phyloP scores from a whole-genome alignment of 1,284 basidiomycete species.

The Pholiota adiposa region DNA sequence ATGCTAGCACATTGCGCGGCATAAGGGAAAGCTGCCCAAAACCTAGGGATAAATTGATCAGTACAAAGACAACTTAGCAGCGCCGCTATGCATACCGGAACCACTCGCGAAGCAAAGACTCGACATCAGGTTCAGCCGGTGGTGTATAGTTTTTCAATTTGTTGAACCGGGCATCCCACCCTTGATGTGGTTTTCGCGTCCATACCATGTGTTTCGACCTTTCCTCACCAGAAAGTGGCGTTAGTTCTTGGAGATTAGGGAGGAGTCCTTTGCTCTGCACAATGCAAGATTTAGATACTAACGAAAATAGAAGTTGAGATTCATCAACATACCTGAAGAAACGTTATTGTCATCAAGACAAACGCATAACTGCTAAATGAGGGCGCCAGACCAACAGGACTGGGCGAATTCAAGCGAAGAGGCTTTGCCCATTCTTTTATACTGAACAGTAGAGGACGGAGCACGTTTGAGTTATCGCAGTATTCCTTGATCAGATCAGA shows the following conservation, averaged over 20 bases:
- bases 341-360: conserved; percentile 59
- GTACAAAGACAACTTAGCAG: neutral
- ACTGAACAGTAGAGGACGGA: conserved; percentile 44
- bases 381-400: conserved; percentile 17
- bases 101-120: conserved; percentile 41
- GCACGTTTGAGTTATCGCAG: conserved; percentile 43
- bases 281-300: neutral
- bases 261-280: conserved; percentile 43
- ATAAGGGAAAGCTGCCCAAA: conserved; percentile 48
- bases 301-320: conserved; percentile 5
- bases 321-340: conserved; percentile 58
- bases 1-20: conserved; percentile 38
- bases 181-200: conserved; percentile 32
- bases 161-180: conserved; percentile 45
- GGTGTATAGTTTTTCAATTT: neutral
- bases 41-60: conserved; percentile 34
- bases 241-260: conserved; percentile 55
- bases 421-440: conserved; percentile 63
- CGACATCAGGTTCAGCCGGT: conserved; percentile 30
- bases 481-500: conserved; percentile 53
- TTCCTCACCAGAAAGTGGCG: conserved; percentile 17
- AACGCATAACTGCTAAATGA: conserved; percentile 64
- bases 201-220: conserved; percentile 37
- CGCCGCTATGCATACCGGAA: conserved; percentile 42
- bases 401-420: conserved; percentile 51